A percentile compares a stretch with the other conserved stretches of the same genome.
phyloP scores from a whole-genome alignment of 2,329 filamentous ascomycete genomes.

The Venturia carpophila region DNA sequence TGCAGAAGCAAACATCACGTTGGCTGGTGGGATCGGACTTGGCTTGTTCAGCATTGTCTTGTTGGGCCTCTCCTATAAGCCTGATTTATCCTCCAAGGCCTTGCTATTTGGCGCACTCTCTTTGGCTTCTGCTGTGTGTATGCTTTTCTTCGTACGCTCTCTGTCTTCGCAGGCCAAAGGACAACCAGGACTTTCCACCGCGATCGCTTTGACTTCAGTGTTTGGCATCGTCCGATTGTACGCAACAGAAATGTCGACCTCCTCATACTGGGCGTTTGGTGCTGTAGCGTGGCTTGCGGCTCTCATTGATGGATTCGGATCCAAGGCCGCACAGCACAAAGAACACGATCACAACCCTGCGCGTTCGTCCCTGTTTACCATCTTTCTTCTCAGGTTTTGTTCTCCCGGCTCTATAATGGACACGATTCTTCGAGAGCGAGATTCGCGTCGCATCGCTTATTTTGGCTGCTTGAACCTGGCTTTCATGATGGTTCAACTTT shows the following conservation, averaged over 20 bases:
- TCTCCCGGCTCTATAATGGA: constrained; percentile 70
- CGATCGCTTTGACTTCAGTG: constrained; percentile 24
- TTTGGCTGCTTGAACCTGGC: constrained; percentile 93
- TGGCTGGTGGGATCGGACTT: constrained; percentile 34
- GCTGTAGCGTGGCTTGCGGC: background rate
- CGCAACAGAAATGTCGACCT: background rate
- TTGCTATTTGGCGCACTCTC: constrained; percentile 34
- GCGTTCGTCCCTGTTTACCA: constrained; percentile 50
- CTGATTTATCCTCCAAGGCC: constrained; percentile 28
- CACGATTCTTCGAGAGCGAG: constrained; percentile 79
- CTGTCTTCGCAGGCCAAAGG: constrained; percentile 26
- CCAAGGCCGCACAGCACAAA: background rate
- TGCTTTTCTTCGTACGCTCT: constrained; percentile 31
- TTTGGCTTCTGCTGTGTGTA: constrained; percentile 35
- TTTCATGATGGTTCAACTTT: constrained; percentile 92
- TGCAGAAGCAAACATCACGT: constrained; percentile 36
- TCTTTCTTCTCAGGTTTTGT: constrained; percentile 60
- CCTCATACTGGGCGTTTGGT: background rate
- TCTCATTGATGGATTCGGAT: background rate
- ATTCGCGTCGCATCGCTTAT: constrained; percentile 92
- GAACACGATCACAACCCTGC: constrained; percentile 25
- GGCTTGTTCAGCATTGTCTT: constrained; percentile 31
- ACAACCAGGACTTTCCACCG: constrained; percentile 27
- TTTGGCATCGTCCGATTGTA: constrained; percentile 22
- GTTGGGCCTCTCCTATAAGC: constrained; percentile 29